A percentile compares a stretch with the other conserved stretches of the same genome.
These are phyloP conservation scores for Penicillium verhagenii DNA, from an alignment of 495 filamentous ascomycete genomes.

Conservation along the genomic window DNA sequence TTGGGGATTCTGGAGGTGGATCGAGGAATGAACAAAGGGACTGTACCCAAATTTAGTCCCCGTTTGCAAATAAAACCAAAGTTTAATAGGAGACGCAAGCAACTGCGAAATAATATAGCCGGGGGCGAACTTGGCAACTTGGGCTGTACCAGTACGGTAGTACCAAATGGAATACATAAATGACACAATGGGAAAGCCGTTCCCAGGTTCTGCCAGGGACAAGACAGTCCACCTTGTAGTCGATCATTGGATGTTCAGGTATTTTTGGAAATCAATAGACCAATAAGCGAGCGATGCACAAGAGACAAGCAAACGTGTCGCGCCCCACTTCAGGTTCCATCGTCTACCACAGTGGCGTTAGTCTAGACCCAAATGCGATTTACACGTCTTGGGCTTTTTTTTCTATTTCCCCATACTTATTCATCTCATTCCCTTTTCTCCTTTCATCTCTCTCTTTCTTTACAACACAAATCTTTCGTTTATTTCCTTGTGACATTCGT, in stretches of 20 bases:
- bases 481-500: constrained; percentile 9
- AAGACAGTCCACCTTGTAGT: neutral
- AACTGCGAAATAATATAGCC: neutral
- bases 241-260: constrained; percentile 3
- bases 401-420: constrained; percentile 7
- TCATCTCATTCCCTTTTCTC: constrained; percentile 2
- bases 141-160: too few species aligned
- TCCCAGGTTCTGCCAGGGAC: neutral
- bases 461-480: constrained; percentile 4
- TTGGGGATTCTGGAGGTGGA: neutral
- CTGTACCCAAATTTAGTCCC: neutral
- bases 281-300: neutral
- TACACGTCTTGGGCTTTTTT: neutral
- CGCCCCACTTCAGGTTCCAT: constrained; percentile 7
- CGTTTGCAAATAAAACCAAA: too few species aligned
- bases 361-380: constrained; percentile 15
- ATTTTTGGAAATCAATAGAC: neutral
- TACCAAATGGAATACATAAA: too few species aligned
- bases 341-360: constrained; percentile 13
- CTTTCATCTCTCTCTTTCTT: constrained; percentile 8
- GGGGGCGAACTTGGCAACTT: too few species aligned
- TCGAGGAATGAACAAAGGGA: constrained; percentile 1
- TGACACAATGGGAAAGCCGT: neutral
- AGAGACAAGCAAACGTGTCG: constrained; percentile 25
- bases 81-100: neutral